Conservation (phyloP, 1,284 basidiomycete genomes). For the Paramarasmius palmivorus region DNA sequence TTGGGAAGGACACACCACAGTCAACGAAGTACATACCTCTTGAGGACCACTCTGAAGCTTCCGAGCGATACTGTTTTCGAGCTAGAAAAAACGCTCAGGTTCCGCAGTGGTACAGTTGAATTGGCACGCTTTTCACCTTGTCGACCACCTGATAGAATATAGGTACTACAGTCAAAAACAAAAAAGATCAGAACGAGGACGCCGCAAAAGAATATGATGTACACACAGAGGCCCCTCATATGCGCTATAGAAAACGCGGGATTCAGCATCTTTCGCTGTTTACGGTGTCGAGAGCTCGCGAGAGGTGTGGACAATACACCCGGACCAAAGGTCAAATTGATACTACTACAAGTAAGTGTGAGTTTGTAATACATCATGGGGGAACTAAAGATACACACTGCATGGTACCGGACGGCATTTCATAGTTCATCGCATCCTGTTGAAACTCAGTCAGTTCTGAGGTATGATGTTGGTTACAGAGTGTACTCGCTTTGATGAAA, state of each 20-base stretch:
- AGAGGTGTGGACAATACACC: background rate
- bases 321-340: background rate
- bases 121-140: constrained; percentile 2
- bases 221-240: constrained; percentile 11
- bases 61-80: background rate
- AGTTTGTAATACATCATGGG: background rate
- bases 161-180: background rate
- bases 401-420: too few relatives aligned
- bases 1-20: background rate
- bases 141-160: constrained; percentile 9
- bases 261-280: constrained; percentile 13
- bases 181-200: background rate
- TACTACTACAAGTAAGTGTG: background rate
- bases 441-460: background rate
- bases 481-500: constrained; percentile 24
- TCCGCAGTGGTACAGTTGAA: background rate
- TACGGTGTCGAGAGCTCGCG: constrained; percentile 12
- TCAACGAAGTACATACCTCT: background rate
- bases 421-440: background rate
- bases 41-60: constrained; percentile 3
- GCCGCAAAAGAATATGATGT: too few relatives aligned
- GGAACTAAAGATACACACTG: background rate
- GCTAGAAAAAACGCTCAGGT: background rate
- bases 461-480: background rate
- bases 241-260: constrained; percentile 14